Conservation (phyloP, 805 yeast species). For the Yarrowia alimentaria region DNA sequence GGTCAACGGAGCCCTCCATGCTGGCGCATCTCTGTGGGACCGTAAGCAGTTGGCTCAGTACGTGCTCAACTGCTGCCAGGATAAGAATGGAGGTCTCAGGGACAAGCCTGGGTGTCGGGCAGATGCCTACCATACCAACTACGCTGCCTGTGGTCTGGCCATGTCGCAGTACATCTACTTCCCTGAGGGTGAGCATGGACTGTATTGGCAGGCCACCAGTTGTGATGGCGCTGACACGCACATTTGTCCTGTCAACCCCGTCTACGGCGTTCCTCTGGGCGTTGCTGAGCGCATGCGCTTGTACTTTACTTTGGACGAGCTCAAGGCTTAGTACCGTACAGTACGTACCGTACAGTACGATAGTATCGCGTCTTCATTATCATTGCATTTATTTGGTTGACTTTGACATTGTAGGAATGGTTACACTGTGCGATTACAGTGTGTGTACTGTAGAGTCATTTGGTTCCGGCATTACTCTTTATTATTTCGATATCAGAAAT, state of each 20-base stretch:
- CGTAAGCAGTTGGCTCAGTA: conserved; percentile 61
- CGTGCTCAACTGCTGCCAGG: conserved; percentile 75
- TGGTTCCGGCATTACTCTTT: too few relatives aligned
- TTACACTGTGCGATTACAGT: too few relatives aligned
- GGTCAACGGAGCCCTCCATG: conserved; percentile 52
- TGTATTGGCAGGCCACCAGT: conserved; percentile 25
- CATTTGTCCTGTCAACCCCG: conserved; percentile 49
- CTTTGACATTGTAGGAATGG: too few relatives aligned
- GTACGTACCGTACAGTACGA: too few relatives aligned
- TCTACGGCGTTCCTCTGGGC: conserved; percentile 56
- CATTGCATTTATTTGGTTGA: too few relatives aligned
- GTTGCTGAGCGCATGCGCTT: conserved; percentile 41
- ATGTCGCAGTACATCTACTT: conserved; percentile 49
- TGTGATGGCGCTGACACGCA: conserved; percentile 6
- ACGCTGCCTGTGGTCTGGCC: conserved; percentile 73
- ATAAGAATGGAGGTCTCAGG: conserved; percentile 65
- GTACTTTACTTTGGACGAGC: conserved; percentile 29
- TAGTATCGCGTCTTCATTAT: background rate
- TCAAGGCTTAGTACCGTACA: background rate
- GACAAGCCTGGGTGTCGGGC: conserved; percentile 84
- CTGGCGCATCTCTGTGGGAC: conserved; percentile 44
- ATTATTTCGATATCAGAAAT: too few relatives aligned
- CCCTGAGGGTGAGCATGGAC: conserved; percentile 24
- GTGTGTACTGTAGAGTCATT: too few relatives aligned
- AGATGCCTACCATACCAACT: conserved; percentile 91